A percentile compares a stretch with the other conserved stretches of the same genome.
These are phyloP conservation scores for Letharia lupina DNA, from an alignment of 495 filamentous ascomycete genomes.

Conservation along the genomic window DNA sequence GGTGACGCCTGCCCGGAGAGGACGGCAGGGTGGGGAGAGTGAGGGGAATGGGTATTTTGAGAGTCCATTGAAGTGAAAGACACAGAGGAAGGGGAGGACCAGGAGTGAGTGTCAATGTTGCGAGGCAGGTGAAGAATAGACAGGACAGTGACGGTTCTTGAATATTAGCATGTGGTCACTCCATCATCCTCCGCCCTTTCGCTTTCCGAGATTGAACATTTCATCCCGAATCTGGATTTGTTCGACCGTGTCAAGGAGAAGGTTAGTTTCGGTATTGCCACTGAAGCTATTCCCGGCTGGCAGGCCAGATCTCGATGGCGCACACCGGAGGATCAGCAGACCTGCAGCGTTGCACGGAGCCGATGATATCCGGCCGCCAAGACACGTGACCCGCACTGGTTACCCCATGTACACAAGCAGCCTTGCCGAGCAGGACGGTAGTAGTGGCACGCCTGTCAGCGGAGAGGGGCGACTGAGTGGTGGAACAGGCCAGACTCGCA, in stretches of 20 bases:
- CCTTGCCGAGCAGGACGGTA: not conserved
- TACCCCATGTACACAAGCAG: too few species aligned
- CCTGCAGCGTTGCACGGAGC: not conserved
- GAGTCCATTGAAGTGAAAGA: slow-evolving; percentile 25
- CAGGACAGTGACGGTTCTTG: not conserved
- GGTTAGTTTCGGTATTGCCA: not conserved
- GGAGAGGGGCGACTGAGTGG: not conserved
- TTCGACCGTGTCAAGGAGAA: not conserved
- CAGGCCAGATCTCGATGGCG: too few species aligned
- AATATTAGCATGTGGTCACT: not conserved
- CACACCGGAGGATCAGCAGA: not conserved
- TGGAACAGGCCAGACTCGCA: too few species aligned
- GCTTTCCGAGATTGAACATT: not conserved
- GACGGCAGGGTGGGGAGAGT: slow-evolving; percentile 7
- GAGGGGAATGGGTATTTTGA: slow-evolving; percentile 24
- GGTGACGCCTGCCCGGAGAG: slow-evolving; percentile 19
- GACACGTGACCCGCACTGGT: not conserved
- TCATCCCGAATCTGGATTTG: not conserved
- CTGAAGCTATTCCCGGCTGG: not conserved
- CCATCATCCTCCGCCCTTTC: not conserved
- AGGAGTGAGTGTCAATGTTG: not conserved
- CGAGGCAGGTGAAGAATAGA: not conserved
- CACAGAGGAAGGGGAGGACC: not conserved
- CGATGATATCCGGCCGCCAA: not conserved
- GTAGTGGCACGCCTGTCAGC: not conserved